Base-by-base conservation (phyloP, 306 rosid species). In the Prunus mume region DNA sequence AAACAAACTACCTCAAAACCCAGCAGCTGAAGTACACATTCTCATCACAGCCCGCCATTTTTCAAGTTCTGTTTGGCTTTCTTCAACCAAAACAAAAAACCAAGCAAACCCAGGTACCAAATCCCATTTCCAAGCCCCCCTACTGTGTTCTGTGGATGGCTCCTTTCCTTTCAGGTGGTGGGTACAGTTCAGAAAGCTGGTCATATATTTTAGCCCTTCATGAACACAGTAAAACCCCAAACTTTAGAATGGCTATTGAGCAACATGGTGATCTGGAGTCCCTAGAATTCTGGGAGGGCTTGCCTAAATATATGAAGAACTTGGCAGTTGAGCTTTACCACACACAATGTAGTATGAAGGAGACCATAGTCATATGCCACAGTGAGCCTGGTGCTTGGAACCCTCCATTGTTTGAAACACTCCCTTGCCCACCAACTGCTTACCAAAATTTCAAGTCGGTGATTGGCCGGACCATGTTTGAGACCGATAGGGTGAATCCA, bases 321-420 rank as follows among this genome's bases (percentile, higher is more conserved):
- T 74, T 93, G 85, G 95, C 88, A 3, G 2, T n/a, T 75, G 86
- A 88, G 69, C 88, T 93, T 76, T 49, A 88, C 71, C 76, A 69
- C 55, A 86, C 93, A 3, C 30, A 72, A 69, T 91, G 97, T 69
- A 77, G 82, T 50, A 87, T 83, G 87, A 78, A 84, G 76, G 91
- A 86, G 72, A 93, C 98, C 0, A 19, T 91, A 76, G 96, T 93
- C 73, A 68, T 93, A 43, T 93, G 98, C 46, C 98, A 93, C 43
- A 91, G 95, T 81, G 97, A 93, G 66, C 97, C 97, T 14, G 92
- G 98, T 76, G 97, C 97, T 4, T 91, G 98, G 97, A 18, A 84
- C 63, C 98, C 95, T n/a, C 97, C 97, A 6, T 49, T 91, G 81
- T 93, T 88, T 75, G 74, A 89, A 69, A 93, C 98, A 24, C 3